Conservation (phyloP, 1,284 basidiomycete genomes). For the Irpex lacteus region DNA sequence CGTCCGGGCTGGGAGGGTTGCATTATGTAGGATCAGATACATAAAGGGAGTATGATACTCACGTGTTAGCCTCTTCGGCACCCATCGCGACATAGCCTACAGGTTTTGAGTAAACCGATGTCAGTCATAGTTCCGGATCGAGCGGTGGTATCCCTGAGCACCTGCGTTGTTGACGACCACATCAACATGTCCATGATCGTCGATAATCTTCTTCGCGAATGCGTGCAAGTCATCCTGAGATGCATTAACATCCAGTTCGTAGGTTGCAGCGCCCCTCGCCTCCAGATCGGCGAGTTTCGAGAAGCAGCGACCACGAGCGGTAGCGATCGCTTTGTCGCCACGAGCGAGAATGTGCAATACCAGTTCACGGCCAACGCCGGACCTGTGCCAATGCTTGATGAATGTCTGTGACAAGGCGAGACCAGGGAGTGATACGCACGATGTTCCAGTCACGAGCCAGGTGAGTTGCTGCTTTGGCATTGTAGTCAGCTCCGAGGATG, state of each 20-base stretch:
- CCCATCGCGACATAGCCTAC: too few species aligned
- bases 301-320: conserved; percentile 24
- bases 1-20: conserved; percentile 23
- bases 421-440: background rate
- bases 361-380: conserved; percentile 36
- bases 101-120: too few species aligned
- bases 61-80: background rate
- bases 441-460: conserved; percentile 23
- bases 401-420: background rate
- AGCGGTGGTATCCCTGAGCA: too few species aligned
- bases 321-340: conserved; percentile 32
- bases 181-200: conserved; percentile 21
- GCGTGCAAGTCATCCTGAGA: conserved; percentile 27
- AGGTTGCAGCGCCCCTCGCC: conserved; percentile 22
- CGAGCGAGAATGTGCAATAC: conserved; percentile 24
- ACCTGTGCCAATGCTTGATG: background rate
- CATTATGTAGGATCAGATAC: background rate
- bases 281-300: conserved; percentile 25
- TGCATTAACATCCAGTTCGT: conserved; percentile 31
- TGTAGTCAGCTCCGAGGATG: too few species aligned
- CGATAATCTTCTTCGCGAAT: conserved; percentile 35
- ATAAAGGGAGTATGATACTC: background rate
- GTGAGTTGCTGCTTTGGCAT: conserved; percentile 13
- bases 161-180: background rate
- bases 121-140: too few species aligned